Evolutionary conservation across 2,329 filamentous ascomycete genomes (phyloP).

Genomic region (Talaromyces atroroseus): DNA sequence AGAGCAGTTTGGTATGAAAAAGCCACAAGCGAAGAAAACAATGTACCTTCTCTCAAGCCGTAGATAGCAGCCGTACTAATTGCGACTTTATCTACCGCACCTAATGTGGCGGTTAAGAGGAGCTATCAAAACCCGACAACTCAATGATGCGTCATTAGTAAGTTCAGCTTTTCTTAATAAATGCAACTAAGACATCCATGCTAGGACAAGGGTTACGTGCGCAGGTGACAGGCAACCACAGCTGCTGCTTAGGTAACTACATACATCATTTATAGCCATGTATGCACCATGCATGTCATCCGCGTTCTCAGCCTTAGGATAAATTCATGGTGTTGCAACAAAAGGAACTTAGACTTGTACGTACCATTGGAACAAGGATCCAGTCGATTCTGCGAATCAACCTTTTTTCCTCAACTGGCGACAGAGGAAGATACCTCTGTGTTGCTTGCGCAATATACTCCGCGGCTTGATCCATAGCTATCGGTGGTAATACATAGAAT

Average conservation of each 20-base stretch:
- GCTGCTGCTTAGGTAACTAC: neutral
- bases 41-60: conserved; percentile 39
- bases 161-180: neutral
- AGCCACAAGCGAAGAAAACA: neutral
- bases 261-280: neutral
- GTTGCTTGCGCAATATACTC: conserved; percentile 20
- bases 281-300: conserved; percentile 6
- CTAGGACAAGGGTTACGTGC: conserved; percentile 5
- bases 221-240: neutral
- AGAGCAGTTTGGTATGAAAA: neutral
- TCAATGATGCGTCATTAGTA: neutral
- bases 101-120: conserved; percentile 23
- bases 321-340: neutral
- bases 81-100: conserved; percentile 27
- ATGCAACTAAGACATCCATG: neutral
- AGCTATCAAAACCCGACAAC: conserved; percentile 1
- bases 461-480: conserved; percentile 22
- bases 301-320: neutral
- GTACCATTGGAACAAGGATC: conserved; percentile 52
- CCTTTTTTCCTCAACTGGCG: conserved; percentile 21
- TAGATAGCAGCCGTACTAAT: conserved; percentile 47
- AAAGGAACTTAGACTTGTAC: conserved; percentile 18
- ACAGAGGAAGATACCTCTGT: conserved; percentile 18
- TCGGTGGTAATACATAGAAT: neutral
- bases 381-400: conserved; percentile 52